Percentiles rank a stretch among this genome's conserved stretches.
phyloP scores from a whole-genome alignment of 768 basidiomycete species.

The Mycena metata region DNA sequence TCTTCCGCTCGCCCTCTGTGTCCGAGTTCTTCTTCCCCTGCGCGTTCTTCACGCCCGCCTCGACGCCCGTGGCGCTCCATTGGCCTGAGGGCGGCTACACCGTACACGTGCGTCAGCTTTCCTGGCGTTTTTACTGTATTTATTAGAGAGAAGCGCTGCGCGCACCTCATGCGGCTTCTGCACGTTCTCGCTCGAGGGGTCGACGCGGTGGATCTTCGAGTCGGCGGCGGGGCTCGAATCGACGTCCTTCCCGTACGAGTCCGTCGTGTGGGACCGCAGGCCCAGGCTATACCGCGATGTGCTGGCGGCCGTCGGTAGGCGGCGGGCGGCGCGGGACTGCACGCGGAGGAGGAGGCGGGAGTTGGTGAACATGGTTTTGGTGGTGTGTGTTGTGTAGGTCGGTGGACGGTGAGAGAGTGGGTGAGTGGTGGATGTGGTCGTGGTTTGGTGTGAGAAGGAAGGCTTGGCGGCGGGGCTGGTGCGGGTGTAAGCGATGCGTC shows the following conservation, averaged over 20 bases:
- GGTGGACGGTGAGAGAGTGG: no score
- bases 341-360: constrained; percentile 4
- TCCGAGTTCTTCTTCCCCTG: constrained; percentile 49
- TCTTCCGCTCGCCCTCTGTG: constrained; percentile 45
- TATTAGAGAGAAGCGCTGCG: no score
- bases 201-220: constrained; percentile 59
- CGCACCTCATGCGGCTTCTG: constrained; percentile 66
- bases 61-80: constrained; percentile 58
- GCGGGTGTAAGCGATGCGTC: no score
- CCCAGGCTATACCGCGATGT: neutral
- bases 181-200: constrained; percentile 56
- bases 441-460: no score
- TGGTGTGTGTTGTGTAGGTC: no score
- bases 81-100: constrained; percentile 53
- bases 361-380: neutral
- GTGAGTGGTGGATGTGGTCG: no score
- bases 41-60: constrained; percentile 52
- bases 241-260: constrained; percentile 63
- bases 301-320: neutral
- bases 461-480: no score
- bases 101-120: no score
- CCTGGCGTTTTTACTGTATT: no score
- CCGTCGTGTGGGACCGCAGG: constrained; percentile 52
- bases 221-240: constrained; percentile 59
- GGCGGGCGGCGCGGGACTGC: no score